Evolutionary conservation across 1,284 basidiomycete genomes (phyloP).

Genomic region (Trichosporon asahii): DNA sequence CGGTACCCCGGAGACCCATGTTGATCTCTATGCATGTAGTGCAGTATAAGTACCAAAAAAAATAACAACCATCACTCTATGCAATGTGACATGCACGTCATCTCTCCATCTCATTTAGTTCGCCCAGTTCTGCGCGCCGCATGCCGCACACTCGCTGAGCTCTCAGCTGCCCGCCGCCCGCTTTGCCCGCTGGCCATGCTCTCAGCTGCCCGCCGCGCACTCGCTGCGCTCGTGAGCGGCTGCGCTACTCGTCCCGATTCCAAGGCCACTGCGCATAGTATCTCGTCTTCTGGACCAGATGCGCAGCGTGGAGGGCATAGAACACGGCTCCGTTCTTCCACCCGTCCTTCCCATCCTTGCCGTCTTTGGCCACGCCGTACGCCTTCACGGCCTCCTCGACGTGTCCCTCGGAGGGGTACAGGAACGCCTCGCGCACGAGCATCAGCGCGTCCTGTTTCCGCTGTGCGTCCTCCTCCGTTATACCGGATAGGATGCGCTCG

Average conservation of each 20-base stretch:
- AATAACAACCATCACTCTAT: too few species aligned
- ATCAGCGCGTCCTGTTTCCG: conserved; percentile 46
- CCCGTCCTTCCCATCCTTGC: neutral
- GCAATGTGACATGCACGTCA: too few species aligned
- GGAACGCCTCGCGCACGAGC: conserved; percentile 49
- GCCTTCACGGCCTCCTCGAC: conserved; percentile 15
- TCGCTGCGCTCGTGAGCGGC: neutral
- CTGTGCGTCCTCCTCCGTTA: conserved; percentile 34
- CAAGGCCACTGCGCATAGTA: conserved; percentile 9
- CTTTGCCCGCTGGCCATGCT: too few species aligned
- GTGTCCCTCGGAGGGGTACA: conserved; percentile 40
- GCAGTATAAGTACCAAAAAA: too few species aligned
- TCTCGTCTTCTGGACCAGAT: neutral
- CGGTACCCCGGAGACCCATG: too few species aligned
- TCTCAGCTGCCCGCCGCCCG: too few species aligned
- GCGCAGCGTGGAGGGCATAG: conserved; percentile 36
- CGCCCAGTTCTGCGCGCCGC: too few species aligned
- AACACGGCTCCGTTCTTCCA: conserved; percentile 28
- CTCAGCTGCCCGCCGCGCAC: too few species aligned
- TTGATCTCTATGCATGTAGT: too few species aligned
- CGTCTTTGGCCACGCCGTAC: neutral
- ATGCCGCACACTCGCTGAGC: too few species aligned
- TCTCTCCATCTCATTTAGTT: too few species aligned
- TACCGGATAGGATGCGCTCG: conserved; percentile 41
- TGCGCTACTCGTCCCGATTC: neutral